Percentiles rank a stretch among this genome's conserved stretches.
Evolutionary conservation across 441 rosid genomes (phyloP).

Genomic region (Adansonia rubrostipa): DNA sequence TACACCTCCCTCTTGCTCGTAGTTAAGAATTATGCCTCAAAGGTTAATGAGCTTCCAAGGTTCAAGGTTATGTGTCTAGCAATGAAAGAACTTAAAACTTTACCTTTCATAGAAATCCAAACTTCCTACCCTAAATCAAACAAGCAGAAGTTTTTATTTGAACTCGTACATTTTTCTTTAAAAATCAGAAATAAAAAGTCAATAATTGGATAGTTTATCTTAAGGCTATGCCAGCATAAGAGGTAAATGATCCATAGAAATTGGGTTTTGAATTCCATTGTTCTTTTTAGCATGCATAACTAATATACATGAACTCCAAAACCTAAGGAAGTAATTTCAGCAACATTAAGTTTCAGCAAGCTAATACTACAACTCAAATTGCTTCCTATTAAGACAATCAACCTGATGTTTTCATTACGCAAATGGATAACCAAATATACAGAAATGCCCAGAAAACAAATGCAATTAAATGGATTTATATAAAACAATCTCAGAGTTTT

Average conservation of each 20-base stretch:
- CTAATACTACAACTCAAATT: background rate
- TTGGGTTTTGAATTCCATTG: background rate
- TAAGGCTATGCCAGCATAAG: background rate
- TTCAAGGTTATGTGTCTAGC: background rate
- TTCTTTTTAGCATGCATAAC: background rate
- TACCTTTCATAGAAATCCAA: background rate
- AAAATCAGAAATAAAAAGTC: background rate
- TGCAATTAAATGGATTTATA: background rate
- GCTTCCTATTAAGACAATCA: slow-evolving; percentile 5
- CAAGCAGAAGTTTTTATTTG: background rate
- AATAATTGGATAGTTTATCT: background rate
- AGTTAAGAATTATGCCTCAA: background rate
- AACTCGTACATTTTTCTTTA: background rate
- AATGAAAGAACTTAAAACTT: background rate
- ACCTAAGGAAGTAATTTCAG: background rate
- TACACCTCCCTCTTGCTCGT: background rate
- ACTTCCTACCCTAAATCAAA: background rate
- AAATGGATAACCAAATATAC: background rate
- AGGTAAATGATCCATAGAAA: background rate
- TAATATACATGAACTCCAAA: no score
- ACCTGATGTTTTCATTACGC: background rate
- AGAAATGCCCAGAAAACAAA: no score
- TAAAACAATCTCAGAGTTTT: background rate
- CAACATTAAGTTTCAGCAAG: slow-evolving; percentile 6
- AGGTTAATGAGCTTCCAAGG: background rate